Evolutionary conservation across 2,329 filamentous ascomycete genomes (phyloP).

Genomic region (Tolypocladium tropicale): DNA sequence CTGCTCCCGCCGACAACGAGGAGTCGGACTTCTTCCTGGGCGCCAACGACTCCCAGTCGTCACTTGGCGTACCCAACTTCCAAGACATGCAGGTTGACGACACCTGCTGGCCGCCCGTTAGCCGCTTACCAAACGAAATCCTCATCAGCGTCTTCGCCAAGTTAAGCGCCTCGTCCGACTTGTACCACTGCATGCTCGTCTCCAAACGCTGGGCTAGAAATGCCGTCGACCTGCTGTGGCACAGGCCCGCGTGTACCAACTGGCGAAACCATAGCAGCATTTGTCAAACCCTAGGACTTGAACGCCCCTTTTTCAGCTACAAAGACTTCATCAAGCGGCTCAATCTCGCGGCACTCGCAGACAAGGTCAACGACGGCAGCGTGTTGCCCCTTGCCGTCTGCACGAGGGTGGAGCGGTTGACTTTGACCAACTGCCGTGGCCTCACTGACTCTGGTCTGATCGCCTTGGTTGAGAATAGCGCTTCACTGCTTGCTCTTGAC

Average conservation of each 20-base stretch:
- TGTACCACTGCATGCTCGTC: slow-evolving; percentile 86
- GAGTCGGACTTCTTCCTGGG: slow-evolving; percentile 89
- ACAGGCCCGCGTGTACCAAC: slow-evolving; percentile 80
- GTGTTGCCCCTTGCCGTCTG: slow-evolving; percentile 72
- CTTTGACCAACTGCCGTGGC: slow-evolving; percentile 78
- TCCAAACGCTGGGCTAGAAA: slow-evolving; percentile 90
- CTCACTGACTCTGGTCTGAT: slow-evolving; percentile 78
- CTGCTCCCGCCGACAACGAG: slow-evolving; percentile 67
- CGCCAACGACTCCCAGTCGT: slow-evolving; percentile 89
- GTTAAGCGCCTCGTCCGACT: slow-evolving; percentile 63
- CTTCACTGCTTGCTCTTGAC: slow-evolving; percentile 77
- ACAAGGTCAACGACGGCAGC: slow-evolving; percentile 77
- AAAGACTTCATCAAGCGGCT: slow-evolving; percentile 83
- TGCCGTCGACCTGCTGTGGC: slow-evolving; percentile 88
- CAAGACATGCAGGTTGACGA: slow-evolving; percentile 63
- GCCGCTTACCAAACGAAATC: slow-evolving; percentile 83
- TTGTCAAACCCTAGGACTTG: slow-evolving; percentile 62
- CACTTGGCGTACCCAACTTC: slow-evolving; percentile 69
- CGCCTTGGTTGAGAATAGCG: slow-evolving; percentile 68
- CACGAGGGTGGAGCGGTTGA: slow-evolving; percentile 85
- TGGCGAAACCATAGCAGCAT: slow-evolving; percentile 76
- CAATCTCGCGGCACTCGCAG: slow-evolving; percentile 72
- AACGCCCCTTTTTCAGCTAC: slow-evolving; percentile 78
- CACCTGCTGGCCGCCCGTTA: slow-evolving; percentile 66
- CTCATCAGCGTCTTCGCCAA: slow-evolving; percentile 88